Evolutionary conservation across 371 early-diverging fungal species (phyloP).

Genomic region (Mortierella sp.): DNA sequence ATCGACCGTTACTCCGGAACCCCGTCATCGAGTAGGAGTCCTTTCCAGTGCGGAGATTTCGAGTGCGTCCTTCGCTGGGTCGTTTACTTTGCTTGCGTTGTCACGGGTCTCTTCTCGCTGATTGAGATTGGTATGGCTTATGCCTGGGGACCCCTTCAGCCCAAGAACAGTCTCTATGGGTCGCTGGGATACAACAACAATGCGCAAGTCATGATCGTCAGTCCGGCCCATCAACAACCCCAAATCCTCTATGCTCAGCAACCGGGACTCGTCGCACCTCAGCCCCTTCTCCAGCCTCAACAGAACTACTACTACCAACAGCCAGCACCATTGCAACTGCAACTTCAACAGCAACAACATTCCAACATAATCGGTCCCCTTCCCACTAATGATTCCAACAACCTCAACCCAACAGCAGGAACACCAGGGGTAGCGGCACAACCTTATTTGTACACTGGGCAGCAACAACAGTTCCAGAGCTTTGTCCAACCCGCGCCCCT

Average conservation of each 20-base stretch:
- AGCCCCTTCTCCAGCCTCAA: background rate
- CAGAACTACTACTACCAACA: background rate
- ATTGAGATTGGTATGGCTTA: background rate
- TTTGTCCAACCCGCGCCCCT: background rate
- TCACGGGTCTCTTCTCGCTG: slow-evolving; percentile 1
- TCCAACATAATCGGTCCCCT: background rate
- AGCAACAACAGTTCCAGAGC: slow-evolving; percentile 3
- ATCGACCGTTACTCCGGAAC: background rate
- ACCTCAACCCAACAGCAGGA: too few relatives aligned
- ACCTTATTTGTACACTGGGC: background rate
- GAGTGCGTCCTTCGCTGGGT: background rate
- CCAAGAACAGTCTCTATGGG: background rate
- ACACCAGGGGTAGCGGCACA: background rate
- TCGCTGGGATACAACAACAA: background rate
- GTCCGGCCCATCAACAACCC: background rate
- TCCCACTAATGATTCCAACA: background rate
- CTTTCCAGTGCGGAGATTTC: background rate
- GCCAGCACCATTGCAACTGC: background rate
- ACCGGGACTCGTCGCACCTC: background rate
- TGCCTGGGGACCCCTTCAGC: slow-evolving; percentile 8
- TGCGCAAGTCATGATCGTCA: background rate
- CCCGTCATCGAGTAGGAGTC: background rate
- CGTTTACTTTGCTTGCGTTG: background rate
- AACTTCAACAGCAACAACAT: background rate
- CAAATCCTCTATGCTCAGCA: slow-evolving; percentile 1